Evolutionary conservation across 1,284 basidiomycete species (phyloP).

Genomic region (Hypsizygus ulmarius): DNA sequence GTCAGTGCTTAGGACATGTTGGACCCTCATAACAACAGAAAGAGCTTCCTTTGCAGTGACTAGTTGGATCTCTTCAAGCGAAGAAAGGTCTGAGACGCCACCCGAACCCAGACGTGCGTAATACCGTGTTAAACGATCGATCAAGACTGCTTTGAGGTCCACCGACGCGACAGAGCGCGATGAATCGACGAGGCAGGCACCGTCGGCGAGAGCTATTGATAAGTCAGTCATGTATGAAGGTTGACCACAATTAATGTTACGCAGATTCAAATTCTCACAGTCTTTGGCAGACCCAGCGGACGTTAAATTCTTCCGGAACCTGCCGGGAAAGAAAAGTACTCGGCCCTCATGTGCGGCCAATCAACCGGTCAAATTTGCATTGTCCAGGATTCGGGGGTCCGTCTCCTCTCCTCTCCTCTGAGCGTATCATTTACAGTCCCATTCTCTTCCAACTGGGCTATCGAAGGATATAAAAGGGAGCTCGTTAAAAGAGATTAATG

Average conservation of each 20-base stretch:
- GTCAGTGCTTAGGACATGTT: slow-evolving; percentile 40
- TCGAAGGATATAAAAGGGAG: slow-evolving; percentile 12
- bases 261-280: not conserved
- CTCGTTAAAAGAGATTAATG: too few species aligned
- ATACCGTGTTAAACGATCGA: slow-evolving; percentile 40
- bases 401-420: too few species aligned
- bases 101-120: slow-evolving; percentile 30
- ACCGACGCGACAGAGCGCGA: slow-evolving; percentile 10
- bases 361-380: too few species aligned
- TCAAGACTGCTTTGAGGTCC: slow-evolving; percentile 39
- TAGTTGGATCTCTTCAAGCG: slow-evolving; percentile 46
- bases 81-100: slow-evolving; percentile 19
- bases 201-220: slow-evolving; percentile 19
- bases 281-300: slow-evolving; percentile 4
- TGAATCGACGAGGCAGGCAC: slow-evolving; percentile 22
- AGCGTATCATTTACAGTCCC: slow-evolving; percentile 17
- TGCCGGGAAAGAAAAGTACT: too few species aligned
- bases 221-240: slow-evolving; percentile 14
- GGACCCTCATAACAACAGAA: slow-evolving; percentile 48
- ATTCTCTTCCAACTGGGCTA: slow-evolving; percentile 22
- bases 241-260: not conserved
- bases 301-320: slow-evolving; percentile 15
- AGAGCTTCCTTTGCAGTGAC: slow-evolving; percentile 59
- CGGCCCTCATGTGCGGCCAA: too few species aligned
- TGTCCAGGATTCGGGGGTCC: too few species aligned